Evolutionary conservation across 2,329 filamentous ascomycete species (phyloP), one percentile per base, ranked within the genome.

Genomic region (Fusarium sororula): DNA sequence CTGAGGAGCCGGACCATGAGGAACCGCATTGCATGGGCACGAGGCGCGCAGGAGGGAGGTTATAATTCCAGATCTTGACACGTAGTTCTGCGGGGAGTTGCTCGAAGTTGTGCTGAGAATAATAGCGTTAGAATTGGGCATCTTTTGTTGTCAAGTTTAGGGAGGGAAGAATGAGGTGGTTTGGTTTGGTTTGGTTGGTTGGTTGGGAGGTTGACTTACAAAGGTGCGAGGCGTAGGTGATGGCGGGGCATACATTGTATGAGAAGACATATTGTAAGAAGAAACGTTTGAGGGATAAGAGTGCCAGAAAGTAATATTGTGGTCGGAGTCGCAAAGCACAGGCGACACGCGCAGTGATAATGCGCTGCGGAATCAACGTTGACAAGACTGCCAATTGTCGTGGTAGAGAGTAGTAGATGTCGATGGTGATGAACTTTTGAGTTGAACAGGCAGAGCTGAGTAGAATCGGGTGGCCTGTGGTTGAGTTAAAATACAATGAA

Each of bases 31-130:
- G 81, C 37, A 87, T 78, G 4, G 84, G 81, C 32, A 88, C 83
- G 55, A 88, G 79, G 38, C 86, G 85, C 17, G 83, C 78, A 20
- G 78, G 75, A 2, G 85, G 84, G 24, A 86, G 78, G 73, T 82
- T 87, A 72, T 84, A 80, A 45, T 80, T 80, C 86, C 86, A 88
- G 55, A 88, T 85, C 63, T 82, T 84, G 30, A 87, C 78, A 17
- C 86, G 84, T 22, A 88, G 79, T 73, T 88, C 86, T 18, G 82
- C 75, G 4, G 86, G 86, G 3, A 88, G 84, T 47, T 75, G 77
- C 24, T 80, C 68, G 70, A 88, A 88, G 55, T 80, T 74, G 51
- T 79, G 81, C 86, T 88, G 51, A 41, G 26, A 30, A 56, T 20
- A 13, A 15, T 37, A 48, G 30, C n/a, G 62, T 74, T 45, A 75